Base-by-base conservation (phyloP, 352 stramenopile genomes). In the Globisporangium abappressorium region DNA sequence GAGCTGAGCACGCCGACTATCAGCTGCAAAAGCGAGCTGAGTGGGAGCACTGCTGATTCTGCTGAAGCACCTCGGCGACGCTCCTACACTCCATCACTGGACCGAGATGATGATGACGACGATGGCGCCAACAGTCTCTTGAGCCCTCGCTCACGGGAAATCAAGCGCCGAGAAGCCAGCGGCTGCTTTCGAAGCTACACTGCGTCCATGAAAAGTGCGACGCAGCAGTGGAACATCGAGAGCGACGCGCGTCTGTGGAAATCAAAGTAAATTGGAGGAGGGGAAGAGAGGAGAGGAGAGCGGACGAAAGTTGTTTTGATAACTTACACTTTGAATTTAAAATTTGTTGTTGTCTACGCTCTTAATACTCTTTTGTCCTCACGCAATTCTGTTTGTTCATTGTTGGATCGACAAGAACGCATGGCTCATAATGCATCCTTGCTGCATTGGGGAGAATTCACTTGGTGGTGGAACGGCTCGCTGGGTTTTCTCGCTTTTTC, bases 201-300 rank as follows among this genome's bases (percentile, higher is more conserved):
- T 0, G 76, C 68, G 30, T 73, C 72, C 0, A 57, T 87, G 46
- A 68, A 64, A 18, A 80, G 78, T 26, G 38, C 73, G 22, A 81
- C 70, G 49, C 79, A 87, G 58, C 46, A 80, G 49, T 90, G 81
- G 81, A 71, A 75, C 65, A 78, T 90, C 33, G 62, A 70, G 20
- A 71, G 88, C 34, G 76, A 86, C 61, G 81, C 74, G 1, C 65
- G 71, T 1, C 67, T 90, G 2, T 74, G 70, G 73, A 71, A 72
- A 46, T 46, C 49, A 1, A 66, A 46, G 34, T 55, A 51, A 55
- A 2, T 14, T 4, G 1, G 20, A 41, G 15, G 30, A 30, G 34
- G 6, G 47, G n/a, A n/a, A n/a, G n/a, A 30, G 28, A 30, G 3
- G 28, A 30, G 3, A 30, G 28, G 28, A 30, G 28, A 30, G 28